phyloP scores from a whole-genome alignment of 2,329 filamentous ascomycete species.

The Ophiostoma sp. region DNA sequence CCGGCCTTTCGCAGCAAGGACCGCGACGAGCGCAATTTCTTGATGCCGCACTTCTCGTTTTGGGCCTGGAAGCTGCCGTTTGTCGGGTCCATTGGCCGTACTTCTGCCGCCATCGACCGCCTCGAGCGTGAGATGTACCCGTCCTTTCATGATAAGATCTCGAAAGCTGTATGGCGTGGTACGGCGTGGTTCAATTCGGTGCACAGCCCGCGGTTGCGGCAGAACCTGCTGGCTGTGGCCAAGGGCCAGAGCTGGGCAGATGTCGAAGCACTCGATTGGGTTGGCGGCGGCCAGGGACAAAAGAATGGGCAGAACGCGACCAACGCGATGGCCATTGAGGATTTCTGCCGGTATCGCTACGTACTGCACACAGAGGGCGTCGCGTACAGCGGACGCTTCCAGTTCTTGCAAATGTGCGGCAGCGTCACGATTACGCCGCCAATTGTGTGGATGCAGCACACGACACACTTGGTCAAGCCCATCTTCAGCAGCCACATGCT shows the following conservation, averaged over 20 bases:
- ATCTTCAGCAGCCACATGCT: constrained; percentile 35
- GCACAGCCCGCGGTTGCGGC: constrained; percentile 43
- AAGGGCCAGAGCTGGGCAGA: constrained; percentile 49
- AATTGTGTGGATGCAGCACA: constrained; percentile 48
- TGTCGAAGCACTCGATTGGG: constrained; percentile 45
- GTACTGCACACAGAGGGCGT: constrained; percentile 51
- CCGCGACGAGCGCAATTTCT: constrained; percentile 43
- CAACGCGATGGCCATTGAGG: constrained; percentile 51
- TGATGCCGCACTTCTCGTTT: constrained; percentile 58
- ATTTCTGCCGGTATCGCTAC: constrained; percentile 51
- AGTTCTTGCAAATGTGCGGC: constrained; percentile 48
- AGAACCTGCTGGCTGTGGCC: constrained; percentile 42
- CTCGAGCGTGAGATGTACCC: constrained; percentile 39
- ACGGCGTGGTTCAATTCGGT: constrained; percentile 53
- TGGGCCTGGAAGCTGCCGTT: constrained; percentile 56
- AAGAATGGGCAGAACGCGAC: constrained; percentile 36
- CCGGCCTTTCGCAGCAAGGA: constrained; percentile 35
- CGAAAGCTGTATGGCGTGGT: constrained; percentile 52
- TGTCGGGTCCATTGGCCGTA: constrained; percentile 47
- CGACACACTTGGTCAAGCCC: constrained; percentile 46
- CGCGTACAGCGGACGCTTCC: constrained; percentile 50
- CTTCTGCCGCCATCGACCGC: constrained; percentile 39
- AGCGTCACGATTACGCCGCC: constrained; percentile 48
- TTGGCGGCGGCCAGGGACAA: constrained; percentile 19
- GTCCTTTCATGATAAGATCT: constrained; percentile 37